Percentiles rank a stretch among this genome's conserved stretches.
These are phyloP conservation scores for Heliosperma pusillum DNA, from an alignment of 148 eudicot genomes.

Conservation along the genomic window DNA sequence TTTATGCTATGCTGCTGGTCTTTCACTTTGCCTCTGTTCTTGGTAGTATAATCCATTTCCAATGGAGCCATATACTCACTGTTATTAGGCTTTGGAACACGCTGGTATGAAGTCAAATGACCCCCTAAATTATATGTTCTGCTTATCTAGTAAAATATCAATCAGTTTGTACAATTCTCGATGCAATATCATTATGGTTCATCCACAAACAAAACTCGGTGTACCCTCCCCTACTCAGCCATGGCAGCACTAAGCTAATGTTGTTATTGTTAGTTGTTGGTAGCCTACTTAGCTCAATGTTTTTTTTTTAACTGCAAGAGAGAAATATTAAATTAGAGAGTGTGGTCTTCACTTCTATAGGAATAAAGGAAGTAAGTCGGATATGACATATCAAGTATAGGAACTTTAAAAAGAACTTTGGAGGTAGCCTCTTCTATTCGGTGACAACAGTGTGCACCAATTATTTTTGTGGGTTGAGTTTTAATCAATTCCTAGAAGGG, in stretches of 20 bases:
- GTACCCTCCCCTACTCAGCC: not conserved
- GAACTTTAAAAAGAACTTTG: not conserved
- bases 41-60: not conserved
- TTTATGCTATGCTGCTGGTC: not conserved
- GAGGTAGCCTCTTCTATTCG: not conserved
- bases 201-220: not conserved
- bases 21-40: not conserved
- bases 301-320: not conserved
- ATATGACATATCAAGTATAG: not conserved
- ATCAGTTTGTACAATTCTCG: not conserved
- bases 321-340: not conserved
- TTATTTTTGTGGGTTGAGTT: not conserved
- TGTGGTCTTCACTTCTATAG: constrained; percentile 1
- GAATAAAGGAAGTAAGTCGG: not conserved
- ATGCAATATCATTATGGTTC: not conserved
- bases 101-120: not conserved
- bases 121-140: not conserved
- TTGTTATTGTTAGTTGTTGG: not conserved
- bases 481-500: not conserved
- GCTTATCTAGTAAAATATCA: not conserved
- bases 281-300: not conserved
- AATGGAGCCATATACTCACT: not conserved
- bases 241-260: not conserved
- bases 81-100: not conserved
- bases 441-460: not conserved